Evolutionary conservation across 495 filamentous ascomycete genomes (phyloP).

Genomic region (Cercophora scortea): DNA sequence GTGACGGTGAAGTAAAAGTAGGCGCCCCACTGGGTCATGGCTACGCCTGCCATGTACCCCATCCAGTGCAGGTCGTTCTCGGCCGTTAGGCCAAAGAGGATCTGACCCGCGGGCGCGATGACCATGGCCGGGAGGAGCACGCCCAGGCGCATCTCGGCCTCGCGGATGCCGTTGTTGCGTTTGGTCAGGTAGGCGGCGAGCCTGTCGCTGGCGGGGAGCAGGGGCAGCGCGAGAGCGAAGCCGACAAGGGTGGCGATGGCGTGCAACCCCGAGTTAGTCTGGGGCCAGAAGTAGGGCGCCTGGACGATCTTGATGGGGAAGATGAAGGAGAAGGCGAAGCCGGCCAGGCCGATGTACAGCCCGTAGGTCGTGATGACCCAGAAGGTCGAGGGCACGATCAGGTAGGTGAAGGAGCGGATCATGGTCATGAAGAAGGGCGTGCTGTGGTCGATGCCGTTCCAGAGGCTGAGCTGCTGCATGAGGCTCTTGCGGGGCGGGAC

Average conservation of each 20-base stretch:
- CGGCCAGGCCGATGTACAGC: slow-evolving; percentile 51
- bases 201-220: slow-evolving; percentile 47
- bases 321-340: slow-evolving; percentile 51
- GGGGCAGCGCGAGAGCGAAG: slow-evolving; percentile 47
- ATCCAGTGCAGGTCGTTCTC: slow-evolving; percentile 48
- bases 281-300: slow-evolving; percentile 51
- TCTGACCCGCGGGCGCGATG: slow-evolving; percentile 44
- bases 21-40: slow-evolving; percentile 42
- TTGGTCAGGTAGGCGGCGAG: slow-evolving; percentile 49
- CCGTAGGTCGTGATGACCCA: slow-evolving; percentile 53
- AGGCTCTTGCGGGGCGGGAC: slow-evolving; percentile 38
- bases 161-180: slow-evolving; percentile 47
- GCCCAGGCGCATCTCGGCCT: slow-evolving; percentile 55
- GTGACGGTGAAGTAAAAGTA: slow-evolving; percentile 56
- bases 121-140: slow-evolving; percentile 48
- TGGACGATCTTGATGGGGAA: slow-evolving; percentile 49
- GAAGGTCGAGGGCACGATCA: slow-evolving; percentile 48
- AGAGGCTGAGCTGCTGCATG: slow-evolving; percentile 39
- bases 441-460: slow-evolving; percentile 42
- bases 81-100: slow-evolving; percentile 49
- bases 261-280: slow-evolving; percentile 49
- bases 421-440: slow-evolving; percentile 49
- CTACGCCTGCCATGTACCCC: slow-evolving; percentile 46
- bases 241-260: slow-evolving; percentile 44
- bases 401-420: slow-evolving; percentile 48